Conservation (phyloP, 2,329 filamentous ascomycete genomes). For the Penicillium freii region DNA sequence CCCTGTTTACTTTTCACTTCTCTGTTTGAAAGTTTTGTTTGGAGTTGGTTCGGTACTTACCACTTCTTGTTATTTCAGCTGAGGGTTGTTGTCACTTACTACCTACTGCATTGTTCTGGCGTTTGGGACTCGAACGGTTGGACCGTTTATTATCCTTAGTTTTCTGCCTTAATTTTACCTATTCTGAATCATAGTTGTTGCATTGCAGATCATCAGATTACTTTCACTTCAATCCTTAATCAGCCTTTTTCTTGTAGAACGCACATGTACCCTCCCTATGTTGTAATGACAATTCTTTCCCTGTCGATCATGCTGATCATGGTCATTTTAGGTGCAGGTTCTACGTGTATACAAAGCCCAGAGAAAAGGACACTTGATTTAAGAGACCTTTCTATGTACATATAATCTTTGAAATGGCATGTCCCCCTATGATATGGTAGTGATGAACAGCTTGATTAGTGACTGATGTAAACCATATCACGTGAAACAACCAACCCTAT, state of each 20-base stretch:
- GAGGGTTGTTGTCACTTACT: slow-evolving; percentile 17
- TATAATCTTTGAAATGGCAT: too few species aligned
- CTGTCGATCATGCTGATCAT: too few species aligned
- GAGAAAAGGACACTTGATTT: too few species aligned
- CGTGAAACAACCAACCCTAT: neutral
- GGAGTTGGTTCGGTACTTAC: slow-evolving; percentile 14
- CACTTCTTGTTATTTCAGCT: slow-evolving; percentile 17
- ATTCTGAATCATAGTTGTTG: neutral
- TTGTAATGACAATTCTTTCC: too few species aligned
- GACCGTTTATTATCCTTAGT: neutral
- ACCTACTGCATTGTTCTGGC: slow-evolving; percentile 31
- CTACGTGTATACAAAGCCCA: too few species aligned
- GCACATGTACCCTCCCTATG: too few species aligned
- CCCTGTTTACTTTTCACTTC: neutral
- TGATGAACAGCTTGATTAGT: too few species aligned
- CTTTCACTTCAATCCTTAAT: neutral
- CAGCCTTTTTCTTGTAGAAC: neutral
- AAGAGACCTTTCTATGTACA: too few species aligned
- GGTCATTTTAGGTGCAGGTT: too few species aligned
- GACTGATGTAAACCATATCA: neutral
- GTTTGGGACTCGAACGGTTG: slow-evolving; percentile 20
- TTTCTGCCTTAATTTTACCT: neutral
- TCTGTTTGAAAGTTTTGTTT: slow-evolving; percentile 2
- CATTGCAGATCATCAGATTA: neutral
- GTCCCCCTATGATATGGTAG: too few species aligned